Evolutionary conservation across 805 yeast genomes (phyloP).

Genomic region (Lipomyces mesembrius): DNA sequence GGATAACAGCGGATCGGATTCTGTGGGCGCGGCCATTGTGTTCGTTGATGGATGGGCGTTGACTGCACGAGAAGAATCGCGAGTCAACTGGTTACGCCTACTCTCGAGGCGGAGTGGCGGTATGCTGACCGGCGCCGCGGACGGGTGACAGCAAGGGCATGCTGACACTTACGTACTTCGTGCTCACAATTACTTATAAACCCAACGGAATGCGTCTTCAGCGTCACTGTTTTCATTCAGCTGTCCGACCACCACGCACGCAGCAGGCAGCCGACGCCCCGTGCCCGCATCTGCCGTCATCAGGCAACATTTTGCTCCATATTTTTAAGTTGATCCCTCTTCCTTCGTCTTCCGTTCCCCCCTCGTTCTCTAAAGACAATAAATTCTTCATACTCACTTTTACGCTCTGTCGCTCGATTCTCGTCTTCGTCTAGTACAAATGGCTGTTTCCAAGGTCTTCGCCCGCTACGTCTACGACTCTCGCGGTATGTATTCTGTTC

Average conservation of each 20-base stretch:
- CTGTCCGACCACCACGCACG: neutral
- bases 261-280: neutral
- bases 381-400: neutral
- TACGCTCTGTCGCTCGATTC: neutral
- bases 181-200: conserved; percentile 10
- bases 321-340: conserved; percentile 6
- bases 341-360: conserved; percentile 6
- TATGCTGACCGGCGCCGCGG: neutral
- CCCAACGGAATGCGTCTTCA: neutral
- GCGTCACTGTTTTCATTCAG: neutral
- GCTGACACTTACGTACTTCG: conserved; percentile 1
- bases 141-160: neutral
- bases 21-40: conserved; percentile 29
- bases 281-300: conserved; percentile 6
- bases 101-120: neutral
- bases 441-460: conserved; percentile 86
- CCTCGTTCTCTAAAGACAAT: neutral
- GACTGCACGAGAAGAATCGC: neutral
- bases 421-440: conserved; percentile 44
- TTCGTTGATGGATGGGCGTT: neutral
- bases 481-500: conserved; percentile 64
- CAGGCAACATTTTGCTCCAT: conserved; percentile 2
- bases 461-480: conserved; percentile 99
- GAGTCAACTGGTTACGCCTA: neutral
- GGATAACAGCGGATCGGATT: conserved; percentile 26